phyloP scores from a whole-genome alignment of 257 asterid genomes.

The Marsdenia floribunda region DNA sequence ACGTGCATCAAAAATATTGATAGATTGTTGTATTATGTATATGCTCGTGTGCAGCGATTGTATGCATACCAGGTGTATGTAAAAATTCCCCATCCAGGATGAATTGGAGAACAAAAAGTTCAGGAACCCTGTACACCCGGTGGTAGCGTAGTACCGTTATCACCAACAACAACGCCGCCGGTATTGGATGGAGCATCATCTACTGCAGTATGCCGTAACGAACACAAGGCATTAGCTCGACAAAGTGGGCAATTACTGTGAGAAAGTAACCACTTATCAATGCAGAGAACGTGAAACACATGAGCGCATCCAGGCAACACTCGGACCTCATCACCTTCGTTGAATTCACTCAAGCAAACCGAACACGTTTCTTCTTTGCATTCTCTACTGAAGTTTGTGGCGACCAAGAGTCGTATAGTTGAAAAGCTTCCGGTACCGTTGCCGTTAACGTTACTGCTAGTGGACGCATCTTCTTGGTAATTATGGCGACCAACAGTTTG shows the following conservation, averaged over 20 bases:
- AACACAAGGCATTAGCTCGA: conserved; percentile 34
- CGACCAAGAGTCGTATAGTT: conserved; percentile 25
- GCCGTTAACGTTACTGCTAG: background rate
- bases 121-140: background rate
- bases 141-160: background rate
- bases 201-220: background rate
- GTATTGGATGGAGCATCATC: background rate
- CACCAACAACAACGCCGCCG: background rate
- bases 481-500: background rate
- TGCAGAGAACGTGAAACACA: conserved; percentile 25
- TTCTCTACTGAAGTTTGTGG: conserved; percentile 23
- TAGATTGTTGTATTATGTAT: no score
- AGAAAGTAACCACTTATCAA: conserved; percentile 43
- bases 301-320: conserved; percentile 27
- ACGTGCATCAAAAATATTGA: no score
- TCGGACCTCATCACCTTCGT: conserved; percentile 28
- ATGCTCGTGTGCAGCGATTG: no score
- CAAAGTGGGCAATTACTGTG: conserved; percentile 55
- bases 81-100: background rate
- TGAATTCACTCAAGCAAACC: conserved; percentile 30
- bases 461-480: background rate
- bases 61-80: no score
- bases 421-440: conserved; percentile 4
- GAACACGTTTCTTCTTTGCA: conserved; percentile 40
- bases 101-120: background rate